These are phyloP conservation scores for Exophiala bonariae DNA, from an alignment of 2,329 filamentous ascomycete genomes.

Conservation along the genomic window DNA sequence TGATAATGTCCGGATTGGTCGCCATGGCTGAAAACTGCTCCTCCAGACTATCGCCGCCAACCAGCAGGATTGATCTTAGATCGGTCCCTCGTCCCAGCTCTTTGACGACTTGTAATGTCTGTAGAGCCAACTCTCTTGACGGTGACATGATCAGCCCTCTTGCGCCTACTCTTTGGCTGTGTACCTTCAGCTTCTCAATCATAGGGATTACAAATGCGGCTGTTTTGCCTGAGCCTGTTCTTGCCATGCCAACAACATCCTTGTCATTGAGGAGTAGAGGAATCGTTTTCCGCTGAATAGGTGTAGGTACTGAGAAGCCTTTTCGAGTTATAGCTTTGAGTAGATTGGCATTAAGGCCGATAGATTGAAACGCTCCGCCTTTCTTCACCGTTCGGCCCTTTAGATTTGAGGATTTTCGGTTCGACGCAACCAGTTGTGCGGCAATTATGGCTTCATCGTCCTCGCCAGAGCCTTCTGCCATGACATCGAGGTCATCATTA, in stretches of 20 bases:
- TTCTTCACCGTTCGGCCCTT: constrained; percentile 90
- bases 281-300: constrained; percentile 96
- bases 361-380: constrained; percentile 92
- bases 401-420: constrained; percentile 77
- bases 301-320: constrained; percentile 93
- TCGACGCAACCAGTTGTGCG: constrained; percentile 79
- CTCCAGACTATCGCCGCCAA: constrained; percentile 92
- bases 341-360: constrained; percentile 81
- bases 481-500: constrained; percentile 34
- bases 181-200: constrained; percentile 88
- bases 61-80: constrained; percentile 82
- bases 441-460: constrained; percentile 89
- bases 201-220: constrained; percentile 98
- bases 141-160: constrained; percentile 87
- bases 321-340: constrained; percentile 90
- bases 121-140: constrained; percentile 88
- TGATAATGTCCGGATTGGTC: constrained; percentile 93
- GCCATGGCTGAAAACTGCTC: constrained; percentile 94
- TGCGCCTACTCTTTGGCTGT: constrained; percentile 82
- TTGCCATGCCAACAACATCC: constrained; percentile 98
- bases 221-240: constrained; percentile 98
- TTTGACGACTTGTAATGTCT: constrained; percentile 95
- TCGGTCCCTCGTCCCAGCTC: constrained; percentile 89
- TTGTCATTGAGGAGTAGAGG: constrained; percentile 84
- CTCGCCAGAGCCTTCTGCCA: constrained; percentile 52